Conservation (phyloP, 768 basidiomycete genomes). For the Auriscalpium vulgare region DNA sequence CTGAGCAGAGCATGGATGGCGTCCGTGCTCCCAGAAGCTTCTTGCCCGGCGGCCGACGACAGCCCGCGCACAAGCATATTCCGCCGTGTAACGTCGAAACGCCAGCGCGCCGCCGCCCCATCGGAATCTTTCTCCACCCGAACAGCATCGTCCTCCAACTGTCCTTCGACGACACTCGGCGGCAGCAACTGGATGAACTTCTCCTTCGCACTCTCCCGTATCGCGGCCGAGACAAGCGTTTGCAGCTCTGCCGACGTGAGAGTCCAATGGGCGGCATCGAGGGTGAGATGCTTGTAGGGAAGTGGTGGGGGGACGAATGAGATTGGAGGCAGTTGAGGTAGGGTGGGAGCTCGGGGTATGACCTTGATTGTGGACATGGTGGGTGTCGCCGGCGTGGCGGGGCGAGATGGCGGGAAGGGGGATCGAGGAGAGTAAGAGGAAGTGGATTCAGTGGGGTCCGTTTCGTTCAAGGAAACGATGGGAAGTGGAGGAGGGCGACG, state of each 20-base stretch:
- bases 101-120: conserved; percentile 8
- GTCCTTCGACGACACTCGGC: not conserved
- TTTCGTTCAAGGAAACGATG: not conserved
- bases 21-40: not conserved
- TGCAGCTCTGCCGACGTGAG: conserved; percentile 15
- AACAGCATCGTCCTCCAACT: conserved; percentile 1
- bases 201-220: conserved; percentile 15
- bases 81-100: conserved; percentile 13
- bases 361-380: not conserved
- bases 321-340: not conserved
- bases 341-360: not conserved
- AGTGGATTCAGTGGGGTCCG: no score
- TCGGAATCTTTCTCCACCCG: conserved; percentile 7
- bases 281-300: conserved; percentile 12
- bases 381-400: not conserved
- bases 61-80: conserved; percentile 6
- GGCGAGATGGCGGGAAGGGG: not conserved
- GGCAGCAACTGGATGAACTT: conserved; percentile 16
- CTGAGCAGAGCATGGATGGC: conserved; percentile 3
- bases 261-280: conserved; percentile 17
- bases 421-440: not conserved
- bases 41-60: not conserved
- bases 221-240: conserved; percentile 13
- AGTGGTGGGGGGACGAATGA: conserved; percentile 8
- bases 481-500: not conserved